Evolutionary conservation across 2,329 filamentous ascomycete genomes (phyloP).

Genomic region (Simplicillium sp.): DNA sequence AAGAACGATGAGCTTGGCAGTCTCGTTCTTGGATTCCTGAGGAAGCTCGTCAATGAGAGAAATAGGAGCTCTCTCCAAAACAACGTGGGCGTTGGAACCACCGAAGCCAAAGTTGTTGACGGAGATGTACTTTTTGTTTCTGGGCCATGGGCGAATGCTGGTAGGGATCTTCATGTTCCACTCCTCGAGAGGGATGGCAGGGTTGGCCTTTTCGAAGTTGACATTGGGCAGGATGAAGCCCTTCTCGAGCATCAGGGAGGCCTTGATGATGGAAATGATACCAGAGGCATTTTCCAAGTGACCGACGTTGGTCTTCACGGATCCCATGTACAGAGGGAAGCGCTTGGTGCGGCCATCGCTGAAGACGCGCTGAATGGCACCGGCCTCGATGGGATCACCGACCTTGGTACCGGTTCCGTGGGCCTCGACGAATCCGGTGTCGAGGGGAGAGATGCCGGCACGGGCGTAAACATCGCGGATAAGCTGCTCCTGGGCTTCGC

Average conservation of each 20-base stretch:
- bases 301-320: slow-evolving; percentile 41
- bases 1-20: slow-evolving; percentile 30
- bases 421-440: slow-evolving; percentile 32
- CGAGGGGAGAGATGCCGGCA: slow-evolving; percentile 16
- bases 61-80: slow-evolving; percentile 27
- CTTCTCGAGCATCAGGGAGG: slow-evolving; percentile 39
- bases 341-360: slow-evolving; percentile 26
- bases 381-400: slow-evolving; percentile 47
- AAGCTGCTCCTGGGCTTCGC: slow-evolving; percentile 32
- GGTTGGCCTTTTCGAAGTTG: slow-evolving; percentile 39
- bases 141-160: slow-evolving; percentile 34
- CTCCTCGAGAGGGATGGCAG: slow-evolving; percentile 36
- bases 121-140: slow-evolving; percentile 38
- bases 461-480: slow-evolving; percentile 26
- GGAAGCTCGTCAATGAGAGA: slow-evolving; percentile 2
- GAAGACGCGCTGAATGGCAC: slow-evolving; percentile 35
- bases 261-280: slow-evolving; percentile 42
- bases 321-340: slow-evolving; percentile 35
- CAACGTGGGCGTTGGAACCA: slow-evolving; percentile 31
- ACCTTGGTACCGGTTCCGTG: slow-evolving; percentile 48
- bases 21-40: slow-evolving; percentile 5
- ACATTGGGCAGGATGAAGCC: slow-evolving; percentile 39
- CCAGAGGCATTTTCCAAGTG: slow-evolving; percentile 42
- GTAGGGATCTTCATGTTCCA: slow-evolving; percentile 39
- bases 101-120: slow-evolving; percentile 40